phyloP scores from a whole-genome alignment of 2,329 filamentous ascomycete genomes.

The Bipolaris cookei region DNA sequence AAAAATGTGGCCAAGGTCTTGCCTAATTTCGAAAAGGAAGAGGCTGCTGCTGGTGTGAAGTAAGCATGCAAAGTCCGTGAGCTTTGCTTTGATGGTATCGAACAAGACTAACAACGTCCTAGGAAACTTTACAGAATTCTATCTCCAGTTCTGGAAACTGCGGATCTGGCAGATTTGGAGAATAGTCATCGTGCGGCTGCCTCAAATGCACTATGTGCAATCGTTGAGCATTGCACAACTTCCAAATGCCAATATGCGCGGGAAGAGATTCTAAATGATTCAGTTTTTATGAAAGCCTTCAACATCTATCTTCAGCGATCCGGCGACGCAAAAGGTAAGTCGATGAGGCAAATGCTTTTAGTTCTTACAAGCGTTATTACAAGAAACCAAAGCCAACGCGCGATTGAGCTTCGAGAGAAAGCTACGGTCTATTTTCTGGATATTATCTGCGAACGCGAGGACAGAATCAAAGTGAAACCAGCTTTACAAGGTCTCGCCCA shows the following conservation, averaged over 20 bases:
- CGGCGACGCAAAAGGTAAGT: conserved; percentile 55
- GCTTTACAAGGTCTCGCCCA: conserved; percentile 71
- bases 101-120: conserved; percentile 26
- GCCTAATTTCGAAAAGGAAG: conserved; percentile 34
- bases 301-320: conserved; percentile 52
- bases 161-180: conserved; percentile 39
- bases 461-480: conserved; percentile 71
- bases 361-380: conserved; percentile 49
- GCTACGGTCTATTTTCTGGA: conserved; percentile 57
- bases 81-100: conserved; percentile 22
- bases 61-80: conserved; percentile 49
- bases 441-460: conserved; percentile 65
- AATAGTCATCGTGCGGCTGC: conserved; percentile 54
- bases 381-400: conserved; percentile 31
- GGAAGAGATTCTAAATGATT: conserved; percentile 42
- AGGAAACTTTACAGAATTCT: conserved; percentile 41
- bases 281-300: conserved; percentile 50
- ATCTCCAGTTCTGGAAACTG: conserved; percentile 42
- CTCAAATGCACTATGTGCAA: conserved; percentile 55
- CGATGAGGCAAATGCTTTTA: conserved; percentile 54
- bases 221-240: conserved; percentile 51
- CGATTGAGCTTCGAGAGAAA: conserved; percentile 33
- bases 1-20: conserved; percentile 34
- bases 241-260: conserved; percentile 36
- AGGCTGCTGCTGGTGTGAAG: conserved; percentile 41